Conservation (phyloP, 2,329 filamentous ascomycete species). For the Trichoderma sp. region DNA sequence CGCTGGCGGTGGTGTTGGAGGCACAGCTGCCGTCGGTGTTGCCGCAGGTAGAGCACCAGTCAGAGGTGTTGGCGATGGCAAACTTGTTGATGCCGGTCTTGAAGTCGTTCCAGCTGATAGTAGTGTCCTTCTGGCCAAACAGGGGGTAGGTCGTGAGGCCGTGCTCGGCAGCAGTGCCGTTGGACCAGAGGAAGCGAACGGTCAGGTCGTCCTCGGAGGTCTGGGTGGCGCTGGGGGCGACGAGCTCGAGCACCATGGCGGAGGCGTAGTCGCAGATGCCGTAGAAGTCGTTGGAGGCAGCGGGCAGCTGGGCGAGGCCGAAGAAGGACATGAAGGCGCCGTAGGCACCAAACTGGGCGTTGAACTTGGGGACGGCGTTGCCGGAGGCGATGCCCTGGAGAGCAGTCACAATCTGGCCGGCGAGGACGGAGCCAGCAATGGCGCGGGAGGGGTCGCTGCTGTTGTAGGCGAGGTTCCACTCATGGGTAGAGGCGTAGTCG, state of each 20-base stretch:
- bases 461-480: conserved; percentile 85
- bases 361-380: conserved; percentile 47
- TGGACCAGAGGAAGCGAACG: conserved; percentile 65
- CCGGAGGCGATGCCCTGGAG: conserved; percentile 57
- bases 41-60: conserved; percentile 78
- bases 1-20: conserved; percentile 35
- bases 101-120: conserved; percentile 73
- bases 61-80: conserved; percentile 63
- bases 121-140: conserved; percentile 59
- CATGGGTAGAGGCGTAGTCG: conserved; percentile 76
- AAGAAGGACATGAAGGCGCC: conserved; percentile 67
- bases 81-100: conserved; percentile 65
- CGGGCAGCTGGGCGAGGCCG: conserved; percentile 57
- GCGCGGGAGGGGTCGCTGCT: conserved; percentile 66
- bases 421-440: conserved; percentile 61
- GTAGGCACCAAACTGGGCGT: conserved; percentile 64
- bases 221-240: conserved; percentile 58
- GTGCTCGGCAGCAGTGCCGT: conserved; percentile 59
- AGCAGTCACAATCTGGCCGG: conserved; percentile 57
- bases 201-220: conserved; percentile 54
- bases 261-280: conserved; percentile 84
- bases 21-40: conserved; percentile 71
- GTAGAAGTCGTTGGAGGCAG: conserved; percentile 65
- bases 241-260: conserved; percentile 77
- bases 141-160: conserved; percentile 59